Evolutionary conservation across 2,329 filamentous ascomycete species (phyloP).

Genomic region (Penicillium brevicompactum): DNA sequence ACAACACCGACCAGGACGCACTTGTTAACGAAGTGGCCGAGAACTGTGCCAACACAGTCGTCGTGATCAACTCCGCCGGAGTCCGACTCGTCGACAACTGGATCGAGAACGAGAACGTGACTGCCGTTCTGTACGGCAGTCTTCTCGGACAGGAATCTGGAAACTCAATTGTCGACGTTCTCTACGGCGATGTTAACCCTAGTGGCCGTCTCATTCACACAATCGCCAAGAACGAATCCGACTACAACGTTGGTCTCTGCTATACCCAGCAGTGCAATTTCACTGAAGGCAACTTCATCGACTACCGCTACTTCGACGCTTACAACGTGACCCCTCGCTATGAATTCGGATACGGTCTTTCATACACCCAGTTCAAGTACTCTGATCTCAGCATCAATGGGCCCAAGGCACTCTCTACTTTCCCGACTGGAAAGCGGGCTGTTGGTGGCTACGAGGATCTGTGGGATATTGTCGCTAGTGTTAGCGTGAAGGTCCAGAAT

Average conservation of each 20-base stretch:
- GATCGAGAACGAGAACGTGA: slow-evolving; percentile 75
- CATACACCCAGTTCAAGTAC: slow-evolving; percentile 65
- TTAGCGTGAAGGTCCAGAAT: slow-evolving; percentile 69
- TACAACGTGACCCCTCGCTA: slow-evolving; percentile 55
- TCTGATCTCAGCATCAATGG: slow-evolving; percentile 63
- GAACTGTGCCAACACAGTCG: slow-evolving; percentile 81
- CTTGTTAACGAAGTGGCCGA: slow-evolving; percentile 84
- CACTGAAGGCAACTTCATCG: slow-evolving; percentile 58
- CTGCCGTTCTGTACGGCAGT: slow-evolving; percentile 80
- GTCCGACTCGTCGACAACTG: slow-evolving; percentile 64
- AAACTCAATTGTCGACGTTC: slow-evolving; percentile 75
- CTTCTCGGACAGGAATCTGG: slow-evolving; percentile 83
- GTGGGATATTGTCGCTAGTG: slow-evolving; percentile 13
- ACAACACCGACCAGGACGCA: slow-evolving; percentile 68
- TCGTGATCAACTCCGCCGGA: slow-evolving; percentile 80
- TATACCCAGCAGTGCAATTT: slow-evolving; percentile 71
- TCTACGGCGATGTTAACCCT: slow-evolving; percentile 79
- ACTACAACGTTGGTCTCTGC: slow-evolving; percentile 69
- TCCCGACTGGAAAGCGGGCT: slow-evolving; percentile 35
- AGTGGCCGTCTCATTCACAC: slow-evolving; percentile 79
- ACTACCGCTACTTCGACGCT: slow-evolving; percentile 50
- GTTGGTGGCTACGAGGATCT: slow-evolving; percentile 50
- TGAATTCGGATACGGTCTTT: slow-evolving; percentile 60
- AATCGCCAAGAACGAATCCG: slow-evolving; percentile 66
- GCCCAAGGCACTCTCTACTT: slow-evolving; percentile 57